Conservation (phyloP, 2,329 filamentous ascomycete species). For the Neonectria sp. region DNA sequence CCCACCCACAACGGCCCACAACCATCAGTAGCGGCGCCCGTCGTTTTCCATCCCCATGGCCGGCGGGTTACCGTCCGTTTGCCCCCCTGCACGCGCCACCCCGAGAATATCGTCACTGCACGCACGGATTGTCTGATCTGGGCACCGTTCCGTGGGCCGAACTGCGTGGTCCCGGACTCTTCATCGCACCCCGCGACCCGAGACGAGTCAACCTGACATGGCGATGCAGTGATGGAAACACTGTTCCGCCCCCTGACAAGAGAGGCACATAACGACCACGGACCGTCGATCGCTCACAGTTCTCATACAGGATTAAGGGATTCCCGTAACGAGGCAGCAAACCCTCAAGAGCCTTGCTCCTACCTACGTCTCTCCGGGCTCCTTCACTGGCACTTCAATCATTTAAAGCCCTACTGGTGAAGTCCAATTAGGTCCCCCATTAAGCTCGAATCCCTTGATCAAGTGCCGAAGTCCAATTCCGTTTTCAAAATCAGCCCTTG, state of each 20-base stretch:
- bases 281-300: background rate
- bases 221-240: conserved; percentile 3
- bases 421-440: background rate
- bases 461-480: conserved; percentile 20
- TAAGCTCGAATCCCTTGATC: background rate
- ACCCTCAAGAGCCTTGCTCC: background rate
- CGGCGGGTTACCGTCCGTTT: conserved; percentile 13
- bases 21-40: conserved; percentile 15
- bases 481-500: conserved; percentile 6
- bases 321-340: background rate
- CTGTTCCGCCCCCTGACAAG: background rate
- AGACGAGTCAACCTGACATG: background rate
- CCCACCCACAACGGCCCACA: conserved; percentile 23
- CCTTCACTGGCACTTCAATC: background rate
- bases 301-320: no score
- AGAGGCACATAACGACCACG: background rate
- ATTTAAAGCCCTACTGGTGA: background rate
- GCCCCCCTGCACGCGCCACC: conserved; percentile 33
- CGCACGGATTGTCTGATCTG: conserved; percentile 30
- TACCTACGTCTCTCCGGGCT: background rate
- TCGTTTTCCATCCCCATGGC: conserved; percentile 21
- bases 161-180: conserved; percentile 25
- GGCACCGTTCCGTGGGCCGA: conserved; percentile 9
- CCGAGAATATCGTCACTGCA: conserved; percentile 38
- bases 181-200: background rate